Conservation (phyloP, 495 filamentous ascomycete species). For the Parmelia sp. region DNA sequence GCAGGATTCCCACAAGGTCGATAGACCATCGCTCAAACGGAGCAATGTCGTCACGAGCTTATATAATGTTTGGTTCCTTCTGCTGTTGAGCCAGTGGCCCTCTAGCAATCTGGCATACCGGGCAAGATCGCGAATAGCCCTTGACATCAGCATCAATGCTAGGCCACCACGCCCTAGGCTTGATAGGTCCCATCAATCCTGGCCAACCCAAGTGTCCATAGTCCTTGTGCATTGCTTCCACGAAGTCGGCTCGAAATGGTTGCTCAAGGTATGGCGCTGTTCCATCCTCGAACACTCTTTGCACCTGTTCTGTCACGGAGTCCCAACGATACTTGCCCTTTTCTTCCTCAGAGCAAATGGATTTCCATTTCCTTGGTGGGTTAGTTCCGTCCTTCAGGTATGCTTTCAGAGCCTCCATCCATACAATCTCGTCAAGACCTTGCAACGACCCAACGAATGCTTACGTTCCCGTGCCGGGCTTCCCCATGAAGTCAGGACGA, state of each 20-base stretch:
- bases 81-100: not conserved
- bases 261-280: not conserved
- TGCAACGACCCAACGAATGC: not conserved
- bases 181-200: not conserved
- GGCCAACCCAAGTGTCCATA: not conserved
- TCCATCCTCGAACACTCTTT: not conserved
- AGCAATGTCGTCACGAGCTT: not conserved
- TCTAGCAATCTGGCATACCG: not conserved
- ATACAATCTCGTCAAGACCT: not conserved
- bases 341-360: not conserved
- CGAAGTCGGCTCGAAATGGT: not conserved
- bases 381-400: not conserved
- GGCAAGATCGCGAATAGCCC: not conserved
- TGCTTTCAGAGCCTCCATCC: not conserved
- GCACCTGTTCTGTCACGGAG: not conserved
- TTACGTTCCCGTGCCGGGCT: not conserved
- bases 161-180: not conserved
- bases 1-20: not conserved
- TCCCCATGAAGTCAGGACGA: not conserved
- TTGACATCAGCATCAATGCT: not conserved
- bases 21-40: not conserved
- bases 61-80: not conserved
- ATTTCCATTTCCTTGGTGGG: not conserved
- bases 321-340: not conserved
- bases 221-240: not conserved